Evolutionary conservation across 805 yeast species (phyloP).

Genomic region (Hanseniaspora lindneri): DNA sequence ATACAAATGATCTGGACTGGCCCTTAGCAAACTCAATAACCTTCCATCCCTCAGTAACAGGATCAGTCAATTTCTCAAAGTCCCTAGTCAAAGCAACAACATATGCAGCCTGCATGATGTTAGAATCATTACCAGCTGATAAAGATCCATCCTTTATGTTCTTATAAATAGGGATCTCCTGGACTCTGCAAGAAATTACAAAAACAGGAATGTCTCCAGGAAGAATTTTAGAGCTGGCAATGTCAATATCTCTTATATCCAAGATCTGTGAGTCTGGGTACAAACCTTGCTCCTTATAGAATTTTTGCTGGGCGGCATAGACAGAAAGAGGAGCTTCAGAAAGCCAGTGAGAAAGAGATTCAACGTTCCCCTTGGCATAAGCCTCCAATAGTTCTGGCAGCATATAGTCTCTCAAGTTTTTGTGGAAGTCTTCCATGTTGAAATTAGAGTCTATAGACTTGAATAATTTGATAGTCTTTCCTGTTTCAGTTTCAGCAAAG

Average conservation of each 20-base stretch:
- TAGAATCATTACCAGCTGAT: constrained; percentile 92
- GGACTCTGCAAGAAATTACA: constrained; percentile 91
- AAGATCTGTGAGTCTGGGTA: constrained; percentile 83
- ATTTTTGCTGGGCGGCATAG: constrained; percentile 86
- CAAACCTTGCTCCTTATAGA: constrained; percentile 78
- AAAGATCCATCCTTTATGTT: constrained; percentile 85
- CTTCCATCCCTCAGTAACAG: constrained; percentile 95
- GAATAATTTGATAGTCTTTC: constrained; percentile 77
- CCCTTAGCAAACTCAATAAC: constrained; percentile 89
- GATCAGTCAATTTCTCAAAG: constrained; percentile 82
- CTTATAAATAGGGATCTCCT: constrained; percentile 82
- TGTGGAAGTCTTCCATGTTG: constrained; percentile 63
- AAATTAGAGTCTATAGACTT: constrained; percentile 83
- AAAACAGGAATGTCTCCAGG: constrained; percentile 89
- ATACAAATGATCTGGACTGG: constrained; percentile 72
- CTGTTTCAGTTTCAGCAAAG: constrained; percentile 93
- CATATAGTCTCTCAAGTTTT: constrained; percentile 78
- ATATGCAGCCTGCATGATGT: constrained; percentile 82
- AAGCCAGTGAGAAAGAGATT: constrained; percentile 75
- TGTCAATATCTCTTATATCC: constrained; percentile 90
- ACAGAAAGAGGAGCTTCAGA: constrained; percentile 95
- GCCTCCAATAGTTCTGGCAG: constrained; percentile 95
- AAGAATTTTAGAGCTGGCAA: constrained; percentile 72
- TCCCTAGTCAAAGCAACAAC: constrained; percentile 91
- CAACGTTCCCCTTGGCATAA: constrained; percentile 80